These are phyloP conservation scores for Lithocarpus polystachyus DNA, from an alignment of 306 rosid species.

Conservation along the genomic window DNA sequence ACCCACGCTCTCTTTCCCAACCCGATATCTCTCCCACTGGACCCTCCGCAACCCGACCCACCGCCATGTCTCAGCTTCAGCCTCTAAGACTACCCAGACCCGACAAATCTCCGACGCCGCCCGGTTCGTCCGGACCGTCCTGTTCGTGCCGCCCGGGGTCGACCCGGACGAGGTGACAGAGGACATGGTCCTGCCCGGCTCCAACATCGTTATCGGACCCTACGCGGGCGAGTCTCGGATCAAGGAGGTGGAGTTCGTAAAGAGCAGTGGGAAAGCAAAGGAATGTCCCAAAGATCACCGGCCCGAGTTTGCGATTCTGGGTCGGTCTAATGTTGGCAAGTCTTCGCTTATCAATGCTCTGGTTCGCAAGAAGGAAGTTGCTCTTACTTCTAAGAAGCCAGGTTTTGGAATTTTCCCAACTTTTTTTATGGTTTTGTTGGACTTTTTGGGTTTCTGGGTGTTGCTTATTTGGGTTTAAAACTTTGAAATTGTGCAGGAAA, in stretches of 20 bases:
- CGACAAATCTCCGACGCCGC: slow-evolving; percentile 27
- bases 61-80: slow-evolving; percentile 20
- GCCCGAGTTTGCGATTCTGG: slow-evolving; percentile 85
- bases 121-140: slow-evolving; percentile 33
- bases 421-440: neutral
- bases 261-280: slow-evolving; percentile 70
- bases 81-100: slow-evolving; percentile 33
- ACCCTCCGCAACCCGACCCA: slow-evolving; percentile 19
- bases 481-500: slow-evolving; percentile 51
- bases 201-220: slow-evolving; percentile 84
- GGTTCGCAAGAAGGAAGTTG: slow-evolving; percentile 82
- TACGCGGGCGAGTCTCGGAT: slow-evolving; percentile 79
- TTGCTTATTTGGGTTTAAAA: neutral
- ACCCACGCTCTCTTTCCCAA: slow-evolving; percentile 27
- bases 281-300: slow-evolving; percentile 73
- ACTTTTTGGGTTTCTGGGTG: neutral
- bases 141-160: slow-evolving; percentile 78
- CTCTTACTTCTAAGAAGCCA: slow-evolving; percentile 93
- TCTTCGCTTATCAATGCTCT: slow-evolving; percentile 89
- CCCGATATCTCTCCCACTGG: slow-evolving; percentile 27
- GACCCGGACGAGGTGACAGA: slow-evolving; percentile 54
- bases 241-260: slow-evolving; percentile 76
- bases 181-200: slow-evolving; percentile 65
- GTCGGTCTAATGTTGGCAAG: slow-evolving; percentile 93
- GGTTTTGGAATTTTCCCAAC: slow-evolving; percentile 28